Evolutionary conservation across 192 early-diverging fungal genomes (phyloP).

Genomic region (Hyaloraphidium curvatum): DNA sequence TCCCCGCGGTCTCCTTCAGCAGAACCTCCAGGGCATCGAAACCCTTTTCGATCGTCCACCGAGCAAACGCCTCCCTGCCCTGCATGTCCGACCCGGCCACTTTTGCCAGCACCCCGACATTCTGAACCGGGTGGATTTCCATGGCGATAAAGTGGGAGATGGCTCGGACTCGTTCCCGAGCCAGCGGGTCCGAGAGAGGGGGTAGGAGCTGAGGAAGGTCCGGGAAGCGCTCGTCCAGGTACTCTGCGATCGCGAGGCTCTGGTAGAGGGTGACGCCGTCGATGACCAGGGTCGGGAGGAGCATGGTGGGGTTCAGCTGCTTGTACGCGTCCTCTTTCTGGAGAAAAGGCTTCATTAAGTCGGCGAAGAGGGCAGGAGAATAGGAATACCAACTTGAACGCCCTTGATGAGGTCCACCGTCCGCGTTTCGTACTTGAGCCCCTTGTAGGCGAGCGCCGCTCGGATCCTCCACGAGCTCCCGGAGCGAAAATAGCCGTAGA

Average conservation of each 20-base stretch:
- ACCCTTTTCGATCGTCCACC: not conserved
- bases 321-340: conserved; percentile 32
- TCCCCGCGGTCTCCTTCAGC: conserved; percentile 40
- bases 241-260: conserved; percentile 70
- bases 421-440: conserved; percentile 39
- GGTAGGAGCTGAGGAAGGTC: conserved; percentile 8
- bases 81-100: conserved; percentile 18
- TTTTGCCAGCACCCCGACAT: conserved; percentile 48
- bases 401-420: conserved; percentile 49
- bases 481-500: conserved; percentile 64
- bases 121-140: conserved; percentile 80
- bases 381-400: conserved; percentile 45
- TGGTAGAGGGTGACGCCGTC: conserved; percentile 23
- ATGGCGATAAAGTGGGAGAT: conserved; percentile 48
- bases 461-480: conserved; percentile 56
- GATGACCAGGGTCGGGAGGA: conserved; percentile 39
- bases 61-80: not conserved
- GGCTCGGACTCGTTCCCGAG: conserved; percentile 52
- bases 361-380: no score
- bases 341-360: no score
- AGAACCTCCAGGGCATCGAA: conserved; percentile 33
- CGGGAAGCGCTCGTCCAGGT: conserved; percentile 61
- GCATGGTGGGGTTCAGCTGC: conserved; percentile 39
- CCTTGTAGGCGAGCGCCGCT: conserved; percentile 55
- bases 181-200: no score